A percentile compares a stretch with the other conserved stretches of the same genome.
phyloP scores from a whole-genome alignment of 192 early-diverging fungal species.

The Gryganskiella cystojenkinii region DNA sequence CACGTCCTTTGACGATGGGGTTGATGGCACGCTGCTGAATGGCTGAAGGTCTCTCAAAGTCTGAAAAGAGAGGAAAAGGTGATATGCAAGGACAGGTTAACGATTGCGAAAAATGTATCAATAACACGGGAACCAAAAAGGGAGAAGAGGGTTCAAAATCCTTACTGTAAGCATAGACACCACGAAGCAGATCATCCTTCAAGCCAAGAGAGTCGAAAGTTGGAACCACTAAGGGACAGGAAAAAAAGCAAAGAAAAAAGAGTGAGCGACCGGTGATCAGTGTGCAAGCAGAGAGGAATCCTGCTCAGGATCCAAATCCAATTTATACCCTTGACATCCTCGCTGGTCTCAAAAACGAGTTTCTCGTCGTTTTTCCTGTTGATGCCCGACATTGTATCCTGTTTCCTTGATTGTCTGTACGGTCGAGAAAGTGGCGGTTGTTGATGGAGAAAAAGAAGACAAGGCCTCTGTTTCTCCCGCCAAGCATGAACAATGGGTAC shows the following conservation, averaged over 20 bases:
- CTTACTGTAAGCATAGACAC: constrained; percentile 96
- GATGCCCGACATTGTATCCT: constrained; percentile 39
- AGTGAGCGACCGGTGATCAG: background rate
- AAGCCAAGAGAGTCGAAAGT: constrained; percentile 97
- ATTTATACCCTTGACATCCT: constrained; percentile 81
- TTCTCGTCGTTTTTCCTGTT: constrained; percentile 65
- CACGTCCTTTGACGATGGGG: constrained; percentile 87
- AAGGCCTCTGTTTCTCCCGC: background rate
- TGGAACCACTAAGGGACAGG: constrained; percentile 57
- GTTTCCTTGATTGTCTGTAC: background rate
- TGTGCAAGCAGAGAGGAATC: background rate
- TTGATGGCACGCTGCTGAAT: constrained; percentile 98
- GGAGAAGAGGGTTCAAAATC: background rate
- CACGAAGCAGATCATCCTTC: constrained; percentile 96
- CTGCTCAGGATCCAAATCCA: constrained; percentile 14
- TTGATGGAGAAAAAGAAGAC: no score
- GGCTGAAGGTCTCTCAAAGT: constrained; percentile 97
- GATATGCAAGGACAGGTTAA: background rate
- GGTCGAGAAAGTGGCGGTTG: background rate
- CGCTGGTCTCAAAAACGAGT: constrained; percentile 83
- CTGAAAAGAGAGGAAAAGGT: constrained; percentile 40
- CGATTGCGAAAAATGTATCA: background rate
- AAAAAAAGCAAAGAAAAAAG: background rate
- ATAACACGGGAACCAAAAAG: background rate
- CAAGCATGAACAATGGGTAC: no score